Evolutionary conservation across 2,329 filamentous ascomycete species (phyloP).

Genomic region (Trichoderma guizhouense): DNA sequence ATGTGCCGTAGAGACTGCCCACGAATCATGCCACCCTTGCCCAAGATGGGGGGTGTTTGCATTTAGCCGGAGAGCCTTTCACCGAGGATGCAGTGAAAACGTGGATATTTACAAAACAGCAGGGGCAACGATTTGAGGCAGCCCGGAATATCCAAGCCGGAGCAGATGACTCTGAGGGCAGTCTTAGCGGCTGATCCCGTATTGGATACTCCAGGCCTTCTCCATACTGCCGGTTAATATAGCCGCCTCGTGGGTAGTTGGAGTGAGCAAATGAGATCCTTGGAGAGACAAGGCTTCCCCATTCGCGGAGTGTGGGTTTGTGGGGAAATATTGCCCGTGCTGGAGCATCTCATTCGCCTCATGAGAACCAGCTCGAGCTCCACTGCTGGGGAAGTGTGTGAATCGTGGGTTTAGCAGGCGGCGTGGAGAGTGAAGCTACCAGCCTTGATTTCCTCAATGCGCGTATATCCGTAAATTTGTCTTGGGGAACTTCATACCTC

Average conservation of each 20-base stretch:
- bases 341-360: conserved; percentile 7
- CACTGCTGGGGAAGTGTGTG: conserved; percentile 1
- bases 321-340: conserved; percentile 11
- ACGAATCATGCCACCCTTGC: conserved; percentile 4
- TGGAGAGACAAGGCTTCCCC: conserved; percentile 10
- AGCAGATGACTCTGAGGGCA: conserved; percentile 9
- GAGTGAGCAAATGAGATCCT: neutral
- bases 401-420: neutral
- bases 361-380: neutral
- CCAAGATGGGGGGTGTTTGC: neutral
- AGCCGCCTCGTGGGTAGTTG: conserved; percentile 11
- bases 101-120: conserved; percentile 8
- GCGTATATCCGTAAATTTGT: neutral
- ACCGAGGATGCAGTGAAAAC: conserved; percentile 5
- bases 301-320: conserved; percentile 13
- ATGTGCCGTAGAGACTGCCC: neutral
- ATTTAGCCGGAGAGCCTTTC: conserved; percentile 13
- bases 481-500: neutral
- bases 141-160: neutral
- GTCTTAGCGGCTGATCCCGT: conserved; percentile 8
- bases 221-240: conserved; percentile 16
- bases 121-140: neutral
- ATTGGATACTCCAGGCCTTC: neutral
- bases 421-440: neutral
- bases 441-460: neutral